phyloP scores from a whole-genome alignment of 1,284 basidiomycete species.

The Cronartium quercuum region DNA sequence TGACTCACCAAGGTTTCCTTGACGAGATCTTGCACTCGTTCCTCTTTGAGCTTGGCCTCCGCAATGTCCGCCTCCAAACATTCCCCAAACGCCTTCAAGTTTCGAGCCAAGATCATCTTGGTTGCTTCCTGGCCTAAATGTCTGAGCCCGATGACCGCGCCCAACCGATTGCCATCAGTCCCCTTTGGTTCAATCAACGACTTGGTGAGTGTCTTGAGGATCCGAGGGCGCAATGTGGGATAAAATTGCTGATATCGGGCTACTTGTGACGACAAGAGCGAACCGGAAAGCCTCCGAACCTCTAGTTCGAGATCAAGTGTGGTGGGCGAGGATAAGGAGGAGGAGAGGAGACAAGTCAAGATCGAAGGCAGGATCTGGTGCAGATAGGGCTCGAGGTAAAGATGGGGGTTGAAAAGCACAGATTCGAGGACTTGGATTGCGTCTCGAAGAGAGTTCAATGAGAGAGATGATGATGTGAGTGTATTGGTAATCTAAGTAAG shows the following conservation, averaged over 20 bases:
- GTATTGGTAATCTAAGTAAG: constrained; percentile 50
- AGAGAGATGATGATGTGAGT: constrained; percentile 3
- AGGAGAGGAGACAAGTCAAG: constrained; percentile 69
- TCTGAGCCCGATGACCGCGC: constrained; percentile 30
- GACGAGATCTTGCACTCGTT: constrained; percentile 8
- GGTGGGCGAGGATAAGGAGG: constrained; percentile 47
- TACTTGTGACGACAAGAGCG: constrained; percentile 71
- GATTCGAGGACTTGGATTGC: constrained; percentile 13
- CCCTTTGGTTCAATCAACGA: constrained; percentile 55
- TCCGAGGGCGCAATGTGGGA: constrained; percentile 74
- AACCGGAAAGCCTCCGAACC: constrained; percentile 51
- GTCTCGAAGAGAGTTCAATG: constrained; percentile 13
- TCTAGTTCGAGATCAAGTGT: constrained; percentile 50
- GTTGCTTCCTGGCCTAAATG: constrained; percentile 21
- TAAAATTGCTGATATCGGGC: constrained; percentile 59
- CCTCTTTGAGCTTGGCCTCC: constrained; percentile 11
- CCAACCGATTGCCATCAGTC: constrained; percentile 35
- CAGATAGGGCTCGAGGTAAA: constrained; percentile 56
- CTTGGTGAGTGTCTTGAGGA: constrained; percentile 84
- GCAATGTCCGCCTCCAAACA: constrained; percentile 16
- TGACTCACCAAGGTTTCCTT: constrained; percentile 33
- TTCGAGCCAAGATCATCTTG: constrained; percentile 18
- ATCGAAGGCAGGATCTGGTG: constrained; percentile 93
- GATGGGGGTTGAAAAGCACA: constrained; percentile 15
- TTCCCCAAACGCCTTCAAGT: constrained; percentile 36